Evolutionary conservation across 139 green algal genomes (phyloP), one percentile per base, ranked within the genome.

Genomic region (Ulvella scutata): DNA sequence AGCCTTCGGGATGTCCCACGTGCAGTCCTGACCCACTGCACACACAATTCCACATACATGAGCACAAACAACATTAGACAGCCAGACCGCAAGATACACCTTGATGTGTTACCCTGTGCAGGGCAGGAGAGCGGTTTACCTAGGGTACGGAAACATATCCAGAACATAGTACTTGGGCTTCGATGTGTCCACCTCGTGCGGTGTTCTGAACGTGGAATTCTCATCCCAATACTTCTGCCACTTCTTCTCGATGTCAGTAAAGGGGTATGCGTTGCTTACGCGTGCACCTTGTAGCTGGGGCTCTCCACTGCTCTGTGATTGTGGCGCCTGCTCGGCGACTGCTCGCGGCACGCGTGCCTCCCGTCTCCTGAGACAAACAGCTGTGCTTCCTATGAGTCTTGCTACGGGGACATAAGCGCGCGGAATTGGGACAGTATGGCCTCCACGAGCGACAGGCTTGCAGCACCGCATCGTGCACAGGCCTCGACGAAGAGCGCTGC

Each of bases 111-210:
- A n/a, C n/a, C n/a, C n/a, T n/a, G n/a, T n/a, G n/a, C n/a, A 17
- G 21, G 1, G 40, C 51, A 29, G 76, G 36, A 9, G 21, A 13
- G n/a, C 38, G 37, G n/a, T n/a, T n/a, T 33, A 96, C 90, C 89
- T 97, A 9, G 94, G 94, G 81, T 98, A 99, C 2, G 94, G 94
- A 77, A 99, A 99, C 95, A 99, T 99, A 83, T 99, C 95, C 61
- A 99, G 84, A 2, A 92, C 94, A 60, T 99, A 99, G 80, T 90
- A 97, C 79, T 99, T 99, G 34, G 95, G 93, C 79, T 97, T 97
- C 73, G 43, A 87, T 17, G 84, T 97, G 87, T 98, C 94, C 40
- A 97, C 80, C 10, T 94, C 75, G n/a, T 87, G 75, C 1, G 92
- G 92, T 0, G 94, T 98, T 4, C 85, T 79, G 83, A 99, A 99